These are phyloP conservation scores for Chrysoporthe puriensis DNA, from an alignment of 2,329 filamentous ascomycete species.

Conservation along the genomic window DNA sequence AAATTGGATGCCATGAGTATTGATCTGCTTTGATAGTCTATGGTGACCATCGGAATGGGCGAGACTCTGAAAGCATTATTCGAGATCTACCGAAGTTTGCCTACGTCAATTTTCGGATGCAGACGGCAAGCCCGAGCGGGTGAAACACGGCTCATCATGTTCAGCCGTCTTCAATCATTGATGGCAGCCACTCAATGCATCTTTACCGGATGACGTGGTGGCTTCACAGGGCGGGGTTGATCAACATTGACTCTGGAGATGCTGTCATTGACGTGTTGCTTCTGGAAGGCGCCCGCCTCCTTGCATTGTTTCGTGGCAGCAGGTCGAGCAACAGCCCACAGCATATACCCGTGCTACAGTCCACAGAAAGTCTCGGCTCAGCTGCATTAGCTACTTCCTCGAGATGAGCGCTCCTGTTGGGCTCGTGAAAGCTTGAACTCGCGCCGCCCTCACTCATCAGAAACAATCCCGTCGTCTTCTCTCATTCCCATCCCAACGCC, in stretches of 20 bases:
- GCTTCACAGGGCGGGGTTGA: background rate
- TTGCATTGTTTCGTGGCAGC: background rate
- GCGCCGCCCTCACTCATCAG: background rate
- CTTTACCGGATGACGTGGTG: background rate
- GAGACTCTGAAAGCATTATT: background rate
- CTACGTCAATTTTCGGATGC: background rate
- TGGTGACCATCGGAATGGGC: background rate
- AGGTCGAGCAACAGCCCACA: background rate
- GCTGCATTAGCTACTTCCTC: background rate
- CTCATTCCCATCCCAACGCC: background rate
- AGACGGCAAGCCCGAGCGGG: background rate
- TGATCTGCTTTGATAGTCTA: background rate
- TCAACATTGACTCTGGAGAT: background rate
- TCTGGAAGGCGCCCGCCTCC: background rate
- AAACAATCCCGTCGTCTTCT: background rate
- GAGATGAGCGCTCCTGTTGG: background rate
- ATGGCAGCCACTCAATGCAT: conserved; percentile 6
- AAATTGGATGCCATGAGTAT: background rate
- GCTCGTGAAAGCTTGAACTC: background rate
- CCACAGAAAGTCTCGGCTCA: background rate
- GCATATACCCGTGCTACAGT: background rate
- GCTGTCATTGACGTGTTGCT: background rate
- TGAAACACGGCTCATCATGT: conserved; percentile 13
- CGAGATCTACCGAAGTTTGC: background rate
- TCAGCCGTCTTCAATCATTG: background rate